Percentiles rank a stretch among this genome's conserved stretches.
Evolutionary conservation across 2,329 filamentous ascomycete genomes (phyloP).

Genomic region (Claviceps sorghi): DNA sequence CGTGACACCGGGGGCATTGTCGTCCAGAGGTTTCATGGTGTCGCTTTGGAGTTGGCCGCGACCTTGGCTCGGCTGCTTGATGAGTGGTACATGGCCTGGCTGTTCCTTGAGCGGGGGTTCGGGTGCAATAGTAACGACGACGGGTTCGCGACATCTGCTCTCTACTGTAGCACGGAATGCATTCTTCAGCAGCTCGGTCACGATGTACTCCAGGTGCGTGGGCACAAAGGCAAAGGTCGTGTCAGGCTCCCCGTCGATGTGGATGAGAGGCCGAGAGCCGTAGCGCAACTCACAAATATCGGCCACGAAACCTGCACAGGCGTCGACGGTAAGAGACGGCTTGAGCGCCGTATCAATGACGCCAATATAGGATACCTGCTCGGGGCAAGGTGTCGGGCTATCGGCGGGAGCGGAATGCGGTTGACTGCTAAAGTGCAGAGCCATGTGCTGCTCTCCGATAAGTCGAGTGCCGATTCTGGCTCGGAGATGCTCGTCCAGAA

Average conservation of each 20-base stretch:
- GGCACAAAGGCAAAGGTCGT: constrained; percentile 90
- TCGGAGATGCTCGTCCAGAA: constrained; percentile 85
- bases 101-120: constrained; percentile 31
- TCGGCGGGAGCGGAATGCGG: constrained; percentile 49
- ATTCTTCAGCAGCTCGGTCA: constrained; percentile 93
- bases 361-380: constrained; percentile 62
- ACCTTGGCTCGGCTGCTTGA: constrained; percentile 22
- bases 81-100: constrained; percentile 10
- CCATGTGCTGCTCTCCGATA: constrained; percentile 93
- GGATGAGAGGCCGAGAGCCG: constrained; percentile 65
- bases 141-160: constrained; percentile 61
- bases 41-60: constrained; percentile 28
- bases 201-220: constrained; percentile 92
- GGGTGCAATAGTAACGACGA: constrained; percentile 84
- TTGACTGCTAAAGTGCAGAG: constrained; percentile 59
- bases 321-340: constrained; percentile 66
- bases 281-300: constrained; percentile 97
- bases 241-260: constrained; percentile 71
- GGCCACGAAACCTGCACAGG: constrained; percentile 78
- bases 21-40: constrained; percentile 42
- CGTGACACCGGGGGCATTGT: constrained; percentile 69
- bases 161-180: constrained; percentile 90
- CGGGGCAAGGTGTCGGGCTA: constrained; percentile 34
- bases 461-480: constrained; percentile 87
- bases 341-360: constrained; percentile 85